Percentiles rank a stretch among this genome's conserved stretches.
These are phyloP conservation scores for Planoprotostelium fungivorum DNA, from an alignment of 78 protist genomes.

Conservation along the genomic window DNA sequence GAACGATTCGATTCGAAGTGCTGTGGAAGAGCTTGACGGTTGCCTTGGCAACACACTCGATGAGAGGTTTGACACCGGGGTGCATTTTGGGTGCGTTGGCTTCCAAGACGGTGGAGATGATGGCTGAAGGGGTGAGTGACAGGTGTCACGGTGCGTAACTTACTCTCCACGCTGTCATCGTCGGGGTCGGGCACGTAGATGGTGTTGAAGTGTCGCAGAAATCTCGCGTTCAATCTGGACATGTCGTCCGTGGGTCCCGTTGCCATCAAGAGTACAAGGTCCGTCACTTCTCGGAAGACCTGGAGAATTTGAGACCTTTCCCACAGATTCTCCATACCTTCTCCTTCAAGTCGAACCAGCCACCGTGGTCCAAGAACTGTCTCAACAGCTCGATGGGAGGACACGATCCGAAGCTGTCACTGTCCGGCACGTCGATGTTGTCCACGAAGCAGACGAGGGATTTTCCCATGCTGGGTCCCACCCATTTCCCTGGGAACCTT, in stretches of 20 bases:
- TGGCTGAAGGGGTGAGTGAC: background rate
- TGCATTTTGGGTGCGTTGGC: background rate
- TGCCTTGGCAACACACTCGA: background rate
- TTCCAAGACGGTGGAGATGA: background rate
- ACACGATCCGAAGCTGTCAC: conserved; percentile 81
- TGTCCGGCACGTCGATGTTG: conserved; percentile 89
- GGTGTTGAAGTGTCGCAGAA: background rate
- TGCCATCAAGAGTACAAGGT: background rate
- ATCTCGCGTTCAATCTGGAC: background rate
- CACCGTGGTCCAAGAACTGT: conserved; percentile 84
- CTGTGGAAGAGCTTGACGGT: background rate
- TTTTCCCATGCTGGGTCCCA: conserved; percentile 73
- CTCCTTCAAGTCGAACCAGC: conserved; percentile 83
- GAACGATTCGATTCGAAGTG: background rate
- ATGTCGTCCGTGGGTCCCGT: background rate
- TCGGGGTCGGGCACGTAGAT: background rate
- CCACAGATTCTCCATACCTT: background rate
- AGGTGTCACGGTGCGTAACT: too few species aligned
- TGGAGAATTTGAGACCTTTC: background rate
- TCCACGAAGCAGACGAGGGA: conserved; percentile 77
- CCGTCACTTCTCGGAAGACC: background rate
- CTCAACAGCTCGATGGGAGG: conserved; percentile 90
- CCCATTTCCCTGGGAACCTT: conserved; percentile 7
- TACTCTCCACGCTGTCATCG: background rate
- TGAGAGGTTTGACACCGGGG: background rate